Base-by-base conservation (phyloP, 1,284 basidiomycete genomes). In the Cryptococcus hybrid region DNA sequence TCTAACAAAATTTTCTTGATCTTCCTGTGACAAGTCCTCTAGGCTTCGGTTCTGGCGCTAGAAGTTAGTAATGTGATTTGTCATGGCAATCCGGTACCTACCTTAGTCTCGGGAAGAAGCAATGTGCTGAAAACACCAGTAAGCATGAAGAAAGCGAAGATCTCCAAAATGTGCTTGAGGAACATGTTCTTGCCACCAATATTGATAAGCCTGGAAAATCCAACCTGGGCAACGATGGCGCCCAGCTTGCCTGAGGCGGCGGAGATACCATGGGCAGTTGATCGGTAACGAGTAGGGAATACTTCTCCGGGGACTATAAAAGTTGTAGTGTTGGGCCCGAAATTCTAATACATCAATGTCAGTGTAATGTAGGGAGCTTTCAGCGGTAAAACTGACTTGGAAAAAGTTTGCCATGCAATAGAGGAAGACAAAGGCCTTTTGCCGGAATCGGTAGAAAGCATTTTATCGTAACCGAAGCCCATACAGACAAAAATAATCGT, bases 261-360 rank as follows among this genome's bases (percentile, higher is more conserved):
- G 15, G 86, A 88, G 72, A 93, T 90, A 76, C 90, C 90, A 76
- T 92, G 89, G 2, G 84, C 87, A 5, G 89, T 90, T 0, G 88
- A 88, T 51, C 89, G 83, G 78, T 90, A 90, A 47, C 90, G 85
- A 2, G 90, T 92, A 2, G 90, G 90, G 86, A 92, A 93, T 34
- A 82, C 84, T 75, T 93, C 89, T 56, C 88, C 89, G 7, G 91
- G 90, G 39, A 92, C 81, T 64, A 92, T 72, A 67, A 84, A 92
- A 2, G 89, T 92, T 0, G 89, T 92, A 0, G 85, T 84, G 78
- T 91, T 92, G 52, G 89, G 87, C 0, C 89, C 89, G 64, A 78
- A 80, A 73, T 80, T 67, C 58, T 80, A 24, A 24, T 24, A 24
- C 24, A 24, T 24, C 24, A 24, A 24, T 24, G 24, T 24, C 24